phyloP scores from a whole-genome alignment of 2,329 filamentous ascomycete species.

The Cercospora beticola region DNA sequence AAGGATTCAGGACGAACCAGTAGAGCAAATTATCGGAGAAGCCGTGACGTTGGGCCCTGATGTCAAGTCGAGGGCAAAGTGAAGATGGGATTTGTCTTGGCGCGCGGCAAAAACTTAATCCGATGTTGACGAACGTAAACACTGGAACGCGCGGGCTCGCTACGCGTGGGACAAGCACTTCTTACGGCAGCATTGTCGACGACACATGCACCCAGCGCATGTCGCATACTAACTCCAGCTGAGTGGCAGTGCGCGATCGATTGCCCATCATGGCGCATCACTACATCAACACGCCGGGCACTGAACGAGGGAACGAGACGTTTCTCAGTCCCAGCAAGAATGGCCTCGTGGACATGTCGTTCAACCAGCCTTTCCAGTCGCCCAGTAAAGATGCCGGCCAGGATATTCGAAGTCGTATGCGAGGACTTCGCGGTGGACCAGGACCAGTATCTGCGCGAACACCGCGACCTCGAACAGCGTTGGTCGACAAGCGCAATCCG shows the following conservation, averaged over 20 bases:
- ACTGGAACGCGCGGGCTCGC: background rate
- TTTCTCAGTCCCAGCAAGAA: slow-evolving; percentile 59
- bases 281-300: slow-evolving; percentile 80
- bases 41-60: background rate
- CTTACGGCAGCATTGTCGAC: background rate
- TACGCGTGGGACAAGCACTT: slow-evolving; percentile 1
- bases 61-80: background rate
- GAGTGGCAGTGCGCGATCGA: background rate
- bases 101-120: background rate
- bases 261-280: slow-evolving; percentile 43
- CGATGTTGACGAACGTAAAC: slow-evolving; percentile 10
- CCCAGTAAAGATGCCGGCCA: slow-evolving; percentile 68
- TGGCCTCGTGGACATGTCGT: slow-evolving; percentile 71
- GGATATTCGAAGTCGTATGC: slow-evolving; percentile 70
- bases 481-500: slow-evolving; percentile 65
- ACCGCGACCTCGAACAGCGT: slow-evolving; percentile 69
- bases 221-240: background rate
- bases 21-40: background rate
- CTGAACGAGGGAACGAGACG: slow-evolving; percentile 79
- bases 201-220: background rate
- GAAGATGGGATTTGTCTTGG: background rate
- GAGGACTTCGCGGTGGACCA: slow-evolving; percentile 59
- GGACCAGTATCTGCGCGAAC: slow-evolving; percentile 48
- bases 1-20: background rate
- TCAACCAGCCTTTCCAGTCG: slow-evolving; percentile 82